Conservation (phyloP, 805 yeast genomes). For the Isabelozyma pseudorhagii region DNA sequence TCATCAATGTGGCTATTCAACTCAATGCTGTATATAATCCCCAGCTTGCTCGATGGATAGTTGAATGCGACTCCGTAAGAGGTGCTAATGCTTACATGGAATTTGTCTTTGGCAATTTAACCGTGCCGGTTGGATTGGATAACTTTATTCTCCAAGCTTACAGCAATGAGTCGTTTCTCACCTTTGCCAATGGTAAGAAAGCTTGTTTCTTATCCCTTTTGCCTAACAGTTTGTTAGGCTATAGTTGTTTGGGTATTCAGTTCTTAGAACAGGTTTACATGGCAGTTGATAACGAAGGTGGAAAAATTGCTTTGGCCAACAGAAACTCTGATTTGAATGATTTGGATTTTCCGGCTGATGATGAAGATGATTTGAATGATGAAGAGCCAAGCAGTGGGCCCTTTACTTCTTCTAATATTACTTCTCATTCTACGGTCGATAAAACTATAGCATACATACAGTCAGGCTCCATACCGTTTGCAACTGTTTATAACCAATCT, state of each 20-base stretch:
- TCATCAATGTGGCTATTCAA: constrained; percentile 66
- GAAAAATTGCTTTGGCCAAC: constrained; percentile 54
- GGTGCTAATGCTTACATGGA: constrained; percentile 47
- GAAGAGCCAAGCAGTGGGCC: background rate
- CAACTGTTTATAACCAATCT: constrained; percentile 16
- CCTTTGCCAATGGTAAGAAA: constrained; percentile 48
- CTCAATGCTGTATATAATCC: constrained; percentile 60
- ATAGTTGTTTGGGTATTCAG: constrained; percentile 55
- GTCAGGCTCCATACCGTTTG: constrained; percentile 52
- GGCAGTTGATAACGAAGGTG: constrained; percentile 62
- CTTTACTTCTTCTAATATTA: constrained; percentile 1
- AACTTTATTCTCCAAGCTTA: constrained; percentile 43
- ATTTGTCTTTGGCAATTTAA: constrained; percentile 51
- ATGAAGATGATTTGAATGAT: constrained; percentile 2
- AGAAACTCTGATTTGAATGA: constrained; percentile 25
- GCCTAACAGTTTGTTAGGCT: constrained; percentile 49
- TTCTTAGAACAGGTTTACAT: constrained; percentile 52
- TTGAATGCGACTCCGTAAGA: constrained; percentile 52
- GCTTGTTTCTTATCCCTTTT: constrained; percentile 57
- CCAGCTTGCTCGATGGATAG: constrained; percentile 53
- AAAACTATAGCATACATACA: constrained; percentile 21
- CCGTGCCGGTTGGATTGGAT: constrained; percentile 47
- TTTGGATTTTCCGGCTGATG: constrained; percentile 3
- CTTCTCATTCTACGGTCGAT: background rate
- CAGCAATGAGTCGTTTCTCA: constrained; percentile 32